Conservation (phyloP, 306 rosid species). For the Cucumis melo region DNA sequence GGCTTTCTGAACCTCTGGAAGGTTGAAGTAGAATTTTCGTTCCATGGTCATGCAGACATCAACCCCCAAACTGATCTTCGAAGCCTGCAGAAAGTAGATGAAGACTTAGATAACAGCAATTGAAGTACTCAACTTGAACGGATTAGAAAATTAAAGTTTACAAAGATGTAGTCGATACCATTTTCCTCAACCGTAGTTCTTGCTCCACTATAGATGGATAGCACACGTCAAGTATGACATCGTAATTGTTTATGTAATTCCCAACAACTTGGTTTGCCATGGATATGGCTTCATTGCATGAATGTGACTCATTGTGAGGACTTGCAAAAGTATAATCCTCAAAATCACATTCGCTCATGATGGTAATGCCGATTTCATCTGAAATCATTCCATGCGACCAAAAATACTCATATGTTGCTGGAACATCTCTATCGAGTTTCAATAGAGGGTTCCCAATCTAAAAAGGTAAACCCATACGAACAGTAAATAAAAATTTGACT, state of each 20-base stretch:
- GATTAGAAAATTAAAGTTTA: neutral
- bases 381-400: slow-evolving; percentile 99
- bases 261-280: slow-evolving; percentile 48
- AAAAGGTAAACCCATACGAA: neutral
- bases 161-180: slow-evolving; percentile 26
- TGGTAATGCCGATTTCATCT: slow-evolving; percentile 59
- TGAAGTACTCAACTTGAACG: neutral
- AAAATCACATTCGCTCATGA: slow-evolving; percentile 56
- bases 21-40: slow-evolving; percentile 50
- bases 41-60: slow-evolving; percentile 75
- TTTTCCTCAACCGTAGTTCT: slow-evolving; percentile 53
- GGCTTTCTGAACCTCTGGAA: slow-evolving; percentile 85
- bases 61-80: slow-evolving; percentile 61
- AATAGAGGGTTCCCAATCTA: slow-evolving; percentile 93
- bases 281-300: slow-evolving; percentile 41
- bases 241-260: slow-evolving; percentile 45
- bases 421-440: slow-evolving; percentile 50
- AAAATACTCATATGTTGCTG: slow-evolving; percentile 63
- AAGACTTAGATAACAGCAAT: neutral
- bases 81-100: slow-evolving; percentile 36
- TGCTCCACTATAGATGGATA: slow-evolving; percentile 77
- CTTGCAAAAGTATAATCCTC: slow-evolving; percentile 30
- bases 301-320: slow-evolving; percentile 40
- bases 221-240: slow-evolving; percentile 78
- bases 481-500: neutral